These are phyloP conservation scores for Termitomyces sp. DNA, from an alignment of 768 basidiomycete genomes.

Conservation along the genomic window DNA sequence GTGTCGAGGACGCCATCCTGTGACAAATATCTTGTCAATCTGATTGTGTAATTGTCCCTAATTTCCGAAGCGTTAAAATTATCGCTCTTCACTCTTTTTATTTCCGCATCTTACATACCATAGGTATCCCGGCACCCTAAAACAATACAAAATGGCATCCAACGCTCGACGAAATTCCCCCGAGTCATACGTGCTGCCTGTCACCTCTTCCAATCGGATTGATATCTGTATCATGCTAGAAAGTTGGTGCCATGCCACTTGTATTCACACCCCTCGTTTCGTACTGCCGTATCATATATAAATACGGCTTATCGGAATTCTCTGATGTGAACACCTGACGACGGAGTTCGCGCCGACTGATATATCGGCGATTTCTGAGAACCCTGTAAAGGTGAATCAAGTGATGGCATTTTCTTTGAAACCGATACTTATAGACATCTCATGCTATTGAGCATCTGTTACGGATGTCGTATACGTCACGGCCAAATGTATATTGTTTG, in stretches of 20 bases:
- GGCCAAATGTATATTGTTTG: too few species aligned
- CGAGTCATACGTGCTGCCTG: not conserved
- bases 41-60: not conserved
- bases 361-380: not conserved
- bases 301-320: not conserved
- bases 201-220: not conserved
- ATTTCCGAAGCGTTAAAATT: conserved; percentile 3
- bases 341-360: conserved; percentile 1
- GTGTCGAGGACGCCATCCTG: conserved; percentile 3
- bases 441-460: not conserved
- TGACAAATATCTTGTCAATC: conserved; percentile 2
- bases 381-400: not conserved
- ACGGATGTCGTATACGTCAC: not conserved
- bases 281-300: not conserved
- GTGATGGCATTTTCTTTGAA: not conserved
- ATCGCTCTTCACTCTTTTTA: conserved; percentile 3
- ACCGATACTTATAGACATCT: not conserved
- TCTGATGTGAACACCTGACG: conserved; percentile 2
- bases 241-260: not conserved
- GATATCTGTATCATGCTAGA: not conserved
- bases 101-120: not conserved
- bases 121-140: not conserved
- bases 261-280: too few species aligned
- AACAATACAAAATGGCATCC: not conserved
- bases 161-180: not conserved